These are phyloP conservation scores for Porogramme epimiltina DNA, from an alignment of 1,284 basidiomycete species.

Conservation along the genomic window DNA sequence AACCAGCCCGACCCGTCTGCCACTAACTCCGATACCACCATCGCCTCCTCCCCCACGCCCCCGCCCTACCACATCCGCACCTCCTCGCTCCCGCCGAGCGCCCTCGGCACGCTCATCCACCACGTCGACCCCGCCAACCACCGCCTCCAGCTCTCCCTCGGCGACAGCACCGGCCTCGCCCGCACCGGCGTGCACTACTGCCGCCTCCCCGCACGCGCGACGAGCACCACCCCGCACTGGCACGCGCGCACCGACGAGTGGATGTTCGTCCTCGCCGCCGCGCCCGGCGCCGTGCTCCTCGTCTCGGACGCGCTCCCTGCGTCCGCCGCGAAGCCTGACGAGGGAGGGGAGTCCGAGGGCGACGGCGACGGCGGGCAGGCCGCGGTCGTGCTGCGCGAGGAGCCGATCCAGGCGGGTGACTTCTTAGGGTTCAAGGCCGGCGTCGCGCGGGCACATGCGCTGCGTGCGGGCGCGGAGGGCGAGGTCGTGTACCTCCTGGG, in stretches of 20 bases:
- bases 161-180: slow-evolving; percentile 27
- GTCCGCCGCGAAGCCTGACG: too few relatives aligned
- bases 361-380: background rate
- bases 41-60: background rate
- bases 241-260: slow-evolving; percentile 32
- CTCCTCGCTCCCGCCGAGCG: slow-evolving; percentile 5
- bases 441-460: slow-evolving; percentile 22
- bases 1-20: too few relatives aligned
- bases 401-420: slow-evolving; percentile 25
- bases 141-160: slow-evolving; percentile 24
- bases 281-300: slow-evolving; percentile 22
- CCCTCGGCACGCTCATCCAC: slow-evolving; percentile 14
- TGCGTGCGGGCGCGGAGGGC: slow-evolving; percentile 18
- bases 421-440: slow-evolving; percentile 32
- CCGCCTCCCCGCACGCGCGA: slow-evolving; percentile 24
- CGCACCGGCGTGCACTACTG: slow-evolving; percentile 30
- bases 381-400: slow-evolving; percentile 16
- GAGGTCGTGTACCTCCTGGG: slow-evolving; percentile 30
- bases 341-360: slow-evolving; percentile 1
- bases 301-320: slow-evolving; percentile 10
- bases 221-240: slow-evolving; percentile 29
- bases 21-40: background rate
- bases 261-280: slow-evolving; percentile 32
- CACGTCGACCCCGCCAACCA: slow-evolving; percentile 18
- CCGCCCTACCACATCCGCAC: slow-evolving; percentile 13